A percentile compares a stretch with the other conserved stretches of the same genome.
Evolutionary conservation across 495 filamentous ascomycete genomes (phyloP).

Genomic region (Aspergillus conjunctus): DNA sequence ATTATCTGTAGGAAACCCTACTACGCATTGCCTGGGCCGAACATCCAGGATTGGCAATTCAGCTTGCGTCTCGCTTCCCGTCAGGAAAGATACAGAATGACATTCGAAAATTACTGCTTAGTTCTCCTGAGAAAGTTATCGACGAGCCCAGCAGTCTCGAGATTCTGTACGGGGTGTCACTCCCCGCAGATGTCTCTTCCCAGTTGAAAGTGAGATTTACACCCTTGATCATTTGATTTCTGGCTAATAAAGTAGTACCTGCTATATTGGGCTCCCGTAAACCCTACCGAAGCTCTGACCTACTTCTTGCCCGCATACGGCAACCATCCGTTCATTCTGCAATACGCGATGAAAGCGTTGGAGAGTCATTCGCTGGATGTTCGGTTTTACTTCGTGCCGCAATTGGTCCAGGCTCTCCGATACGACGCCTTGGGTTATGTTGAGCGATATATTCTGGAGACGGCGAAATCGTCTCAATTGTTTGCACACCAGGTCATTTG

Average conservation of each 20-base stretch:
- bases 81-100: constrained; percentile 71
- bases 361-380: constrained; percentile 93
- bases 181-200: constrained; percentile 77
- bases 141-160: constrained; percentile 78
- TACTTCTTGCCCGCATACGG: constrained; percentile 91
- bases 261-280: constrained; percentile 91
- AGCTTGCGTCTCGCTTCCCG: constrained; percentile 76
- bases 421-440: constrained; percentile 95
- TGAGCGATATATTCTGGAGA: constrained; percentile 94
- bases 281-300: constrained; percentile 88
- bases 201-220: constrained; percentile 72
- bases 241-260: constrained; percentile 64
- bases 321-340: constrained; percentile 92
- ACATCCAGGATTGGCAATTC: constrained; percentile 77
- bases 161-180: constrained; percentile 70
- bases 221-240: neutral
- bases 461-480: constrained; percentile 89
- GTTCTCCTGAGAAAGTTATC: constrained; percentile 78
- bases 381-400: constrained; percentile 98
- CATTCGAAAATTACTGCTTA: constrained; percentile 75
- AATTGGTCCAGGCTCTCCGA: constrained; percentile 94
- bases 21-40: constrained; percentile 84
- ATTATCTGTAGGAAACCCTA: constrained; percentile 47
- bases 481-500: constrained; percentile 99
- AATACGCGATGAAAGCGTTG: constrained; percentile 95